Evolutionary conservation across 2,329 filamentous ascomycete species (phyloP), one percentile per base, ranked within the genome.

Genomic region (Colletotrichum trifolii): DNA sequence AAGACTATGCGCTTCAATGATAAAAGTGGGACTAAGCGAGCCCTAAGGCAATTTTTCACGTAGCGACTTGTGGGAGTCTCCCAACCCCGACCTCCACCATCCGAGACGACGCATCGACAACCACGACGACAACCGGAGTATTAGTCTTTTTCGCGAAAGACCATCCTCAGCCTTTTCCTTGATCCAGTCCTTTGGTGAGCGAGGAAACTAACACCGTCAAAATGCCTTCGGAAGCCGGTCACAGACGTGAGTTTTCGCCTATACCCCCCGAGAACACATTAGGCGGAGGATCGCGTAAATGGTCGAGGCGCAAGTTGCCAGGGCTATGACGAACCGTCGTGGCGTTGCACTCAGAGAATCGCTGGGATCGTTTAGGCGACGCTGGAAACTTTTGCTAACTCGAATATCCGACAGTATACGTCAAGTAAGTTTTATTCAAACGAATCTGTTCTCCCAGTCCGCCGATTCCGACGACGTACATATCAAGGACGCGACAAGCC

Each of bases 151-250:
- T 60, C 60, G 55, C 43, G 47, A 77, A 79, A 80, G 79, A 81
- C 78, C 76, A 75, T 77, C 74, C 73, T 73, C 73, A 73, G 73
- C 76, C 74, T 74, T 56, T 73, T 79, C 75, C 74, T 76, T 77
- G 73, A 75, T 73, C 73, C 72, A 66, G 73, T 76, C 75, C 73
- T 74, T 77, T 75, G 79, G 77, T 81, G 79, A 81, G 80, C 81
- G 80, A 77, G 76, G 77, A 76, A 77, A 76, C 72, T 74, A 75
- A 75, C 81, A 75, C 79, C 83, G 83, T 84, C 90, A 94, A 88
- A 82, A 96, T 96, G 92, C 88, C 91, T 91, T 90, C 91, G 79
- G 91, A 93, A 89, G 86, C 90, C 80, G 91, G 91, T 84, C 91
- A 94, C 89, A 89, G 92, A 91, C 86, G 92, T 95, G 85, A 92